Conservation (phyloP, 768 basidiomycete species). For the Rhodotorula babjevae region DNA sequence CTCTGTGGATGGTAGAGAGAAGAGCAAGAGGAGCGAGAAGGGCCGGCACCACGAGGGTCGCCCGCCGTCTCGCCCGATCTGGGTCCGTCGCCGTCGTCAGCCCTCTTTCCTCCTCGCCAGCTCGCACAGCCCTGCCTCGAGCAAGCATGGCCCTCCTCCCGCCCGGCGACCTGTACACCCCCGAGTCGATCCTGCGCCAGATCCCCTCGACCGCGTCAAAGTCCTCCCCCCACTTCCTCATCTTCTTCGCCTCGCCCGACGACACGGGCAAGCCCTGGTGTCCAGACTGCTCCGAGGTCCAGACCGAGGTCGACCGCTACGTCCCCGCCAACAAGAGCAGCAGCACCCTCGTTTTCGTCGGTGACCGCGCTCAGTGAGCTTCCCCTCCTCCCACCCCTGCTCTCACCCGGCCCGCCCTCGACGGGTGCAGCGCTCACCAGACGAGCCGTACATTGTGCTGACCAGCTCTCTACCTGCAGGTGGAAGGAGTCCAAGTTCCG, state of each 20-base stretch:
- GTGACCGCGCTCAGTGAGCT: constrained; percentile 17
- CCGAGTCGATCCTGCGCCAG: constrained; percentile 16
- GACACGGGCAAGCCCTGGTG: constrained; percentile 31
- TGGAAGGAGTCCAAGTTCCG: constrained; percentile 30
- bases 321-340: constrained; percentile 14
- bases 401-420: background rate
- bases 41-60: background rate
- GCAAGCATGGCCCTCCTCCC: constrained; percentile 21
- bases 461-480: background rate
- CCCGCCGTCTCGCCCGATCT: background rate
- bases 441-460: too few species aligned
- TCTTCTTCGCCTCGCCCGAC: constrained; percentile 30
- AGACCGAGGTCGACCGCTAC: constrained; percentile 8
- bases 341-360: constrained; percentile 24
- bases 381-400: background rate
- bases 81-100: too few species aligned
- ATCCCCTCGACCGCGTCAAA: constrained; percentile 4
- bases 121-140: background rate
- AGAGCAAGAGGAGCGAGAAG: background rate
- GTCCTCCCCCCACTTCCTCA: constrained; percentile 18
- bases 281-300: constrained; percentile 6
- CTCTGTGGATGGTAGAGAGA: background rate
- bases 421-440: background rate
- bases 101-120: background rate
- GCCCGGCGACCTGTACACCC: background rate